These are phyloP conservation scores for Entomortierella lignicola DNA, from an alignment of 192 early-diverging fungal species.

Conservation along the genomic window DNA sequence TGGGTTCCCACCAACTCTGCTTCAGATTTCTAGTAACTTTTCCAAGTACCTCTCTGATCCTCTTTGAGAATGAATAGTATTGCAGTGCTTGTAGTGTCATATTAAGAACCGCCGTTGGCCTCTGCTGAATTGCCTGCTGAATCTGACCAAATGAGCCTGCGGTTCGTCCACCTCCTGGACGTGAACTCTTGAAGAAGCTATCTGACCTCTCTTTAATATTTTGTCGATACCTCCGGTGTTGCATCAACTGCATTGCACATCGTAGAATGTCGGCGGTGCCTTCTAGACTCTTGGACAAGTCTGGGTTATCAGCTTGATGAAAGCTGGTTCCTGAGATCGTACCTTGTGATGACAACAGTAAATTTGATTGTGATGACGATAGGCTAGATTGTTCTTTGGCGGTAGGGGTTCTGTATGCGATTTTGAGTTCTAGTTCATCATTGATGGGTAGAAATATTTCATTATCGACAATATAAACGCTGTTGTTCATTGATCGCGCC, in stretches of 20 bases:
- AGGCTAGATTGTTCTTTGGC: not conserved
- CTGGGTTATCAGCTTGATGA: not conserved
- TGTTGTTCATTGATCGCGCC: conserved; percentile 37
- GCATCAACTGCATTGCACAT: conserved; percentile 37
- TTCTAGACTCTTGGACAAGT: conserved; percentile 4
- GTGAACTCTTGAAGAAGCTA: conserved; percentile 49
- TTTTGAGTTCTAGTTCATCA: conserved; percentile 52
- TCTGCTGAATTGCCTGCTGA: conserved; percentile 37
- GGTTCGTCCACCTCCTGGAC: conserved; percentile 32
- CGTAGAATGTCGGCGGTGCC: conserved; percentile 28
- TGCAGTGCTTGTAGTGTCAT: conserved; percentile 33
- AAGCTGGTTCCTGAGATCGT: not conserved
- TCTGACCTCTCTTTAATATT: conserved; percentile 48
- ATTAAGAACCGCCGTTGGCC: conserved; percentile 28
- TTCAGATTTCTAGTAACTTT: conserved; percentile 26
- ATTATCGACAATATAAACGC: conserved; percentile 45
- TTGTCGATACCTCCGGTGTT: conserved; percentile 33
- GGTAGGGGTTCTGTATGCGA: conserved; percentile 24
- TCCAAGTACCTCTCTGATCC: conserved; percentile 23
- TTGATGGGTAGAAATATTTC: conserved; percentile 45
- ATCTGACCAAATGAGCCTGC: conserved; percentile 46
- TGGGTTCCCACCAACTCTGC: conserved; percentile 45
- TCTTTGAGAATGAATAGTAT: conserved; percentile 32
- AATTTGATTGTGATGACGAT: not conserved
- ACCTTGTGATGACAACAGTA: not conserved